phyloP scores from a whole-genome alignment of 2,329 filamentous ascomycete genomes.

The Trichoderma oligosporum region DNA sequence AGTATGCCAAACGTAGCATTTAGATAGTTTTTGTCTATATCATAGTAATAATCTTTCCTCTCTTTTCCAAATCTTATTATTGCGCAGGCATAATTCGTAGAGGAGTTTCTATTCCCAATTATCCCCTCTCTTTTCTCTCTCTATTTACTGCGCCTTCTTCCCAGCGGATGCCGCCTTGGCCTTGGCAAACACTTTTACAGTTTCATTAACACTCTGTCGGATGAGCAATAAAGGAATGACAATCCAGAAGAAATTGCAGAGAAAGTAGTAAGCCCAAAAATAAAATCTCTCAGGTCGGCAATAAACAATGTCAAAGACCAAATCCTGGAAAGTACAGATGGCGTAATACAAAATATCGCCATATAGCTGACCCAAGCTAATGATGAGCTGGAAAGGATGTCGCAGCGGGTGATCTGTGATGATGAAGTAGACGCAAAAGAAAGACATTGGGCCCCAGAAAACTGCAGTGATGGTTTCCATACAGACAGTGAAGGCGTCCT shows the following conservation, averaged over 20 bases:
- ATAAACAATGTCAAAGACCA: conserved; percentile 39
- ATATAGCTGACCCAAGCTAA: conserved; percentile 49
- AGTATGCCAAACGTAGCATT: background rate
- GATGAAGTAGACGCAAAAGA: conserved; percentile 44
- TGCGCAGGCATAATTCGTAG: background rate
- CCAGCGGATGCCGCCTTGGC: conserved; percentile 24
- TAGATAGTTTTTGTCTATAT: conserved; percentile 1
- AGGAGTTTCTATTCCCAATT: background rate
- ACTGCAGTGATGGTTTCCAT: conserved; percentile 54
- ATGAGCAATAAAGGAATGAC: conserved; percentile 42
- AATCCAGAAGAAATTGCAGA: conserved; percentile 53
- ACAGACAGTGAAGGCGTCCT: conserved; percentile 51
- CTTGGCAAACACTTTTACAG: conserved; percentile 28
- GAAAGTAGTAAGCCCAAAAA: conserved; percentile 51
- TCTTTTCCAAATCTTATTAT: background rate
- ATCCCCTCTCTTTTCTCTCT: background rate
- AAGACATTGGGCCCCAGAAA: conserved; percentile 52
- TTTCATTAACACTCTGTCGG: conserved; percentile 28
- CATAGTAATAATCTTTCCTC: background rate
- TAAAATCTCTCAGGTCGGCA: conserved; percentile 50
- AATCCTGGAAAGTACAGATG: conserved; percentile 43
- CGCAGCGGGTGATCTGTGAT: conserved; percentile 43
- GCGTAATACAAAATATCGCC: conserved; percentile 51
- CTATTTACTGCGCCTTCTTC: conserved; percentile 27
- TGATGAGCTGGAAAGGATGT: conserved; percentile 46